Evolutionary conservation across 257 asterid species (phyloP).

Genomic region (Avicennia marina): DNA sequence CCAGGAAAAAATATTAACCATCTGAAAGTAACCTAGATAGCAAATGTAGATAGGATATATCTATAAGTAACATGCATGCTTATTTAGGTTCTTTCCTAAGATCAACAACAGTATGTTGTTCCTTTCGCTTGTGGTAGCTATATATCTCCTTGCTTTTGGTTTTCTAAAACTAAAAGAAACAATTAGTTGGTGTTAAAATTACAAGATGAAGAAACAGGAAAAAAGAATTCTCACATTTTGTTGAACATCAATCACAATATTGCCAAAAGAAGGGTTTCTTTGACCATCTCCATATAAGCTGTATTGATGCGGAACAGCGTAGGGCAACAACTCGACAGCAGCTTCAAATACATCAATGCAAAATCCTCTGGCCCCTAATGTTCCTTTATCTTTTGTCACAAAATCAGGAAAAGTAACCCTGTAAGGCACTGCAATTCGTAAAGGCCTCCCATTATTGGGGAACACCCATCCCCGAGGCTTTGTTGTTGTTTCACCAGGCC

Average conservation of each 20-base stretch:
- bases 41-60: no score
- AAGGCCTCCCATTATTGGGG: slow-evolving; percentile 62
- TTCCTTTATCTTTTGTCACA: slow-evolving; percentile 57
- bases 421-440: slow-evolving; percentile 56
- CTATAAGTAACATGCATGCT: no score
- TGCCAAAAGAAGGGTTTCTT: slow-evolving; percentile 50
- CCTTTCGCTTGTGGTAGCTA: no score
- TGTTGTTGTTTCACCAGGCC: slow-evolving; percentile 65
- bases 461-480: slow-evolving; percentile 83
- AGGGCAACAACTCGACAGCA: slow-evolving; percentile 61
- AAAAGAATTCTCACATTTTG: slow-evolving; percentile 42
- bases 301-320: slow-evolving; percentile 61
- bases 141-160: no score
- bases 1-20: background rate
- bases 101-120: no score
- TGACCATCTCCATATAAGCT: slow-evolving; percentile 59
- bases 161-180: no score
- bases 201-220: background rate
- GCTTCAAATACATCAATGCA: slow-evolving; percentile 82
- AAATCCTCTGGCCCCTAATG: slow-evolving; percentile 58
- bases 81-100: no score
- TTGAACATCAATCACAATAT: slow-evolving; percentile 42
- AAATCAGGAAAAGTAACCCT: slow-evolving; percentile 49
- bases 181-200: background rate
- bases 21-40: no score